A percentile compares a stretch with the other conserved stretches of the same genome.
phyloP scores from a whole-genome alignment of 768 basidiomycete species.

The Mycena metata region DNA sequence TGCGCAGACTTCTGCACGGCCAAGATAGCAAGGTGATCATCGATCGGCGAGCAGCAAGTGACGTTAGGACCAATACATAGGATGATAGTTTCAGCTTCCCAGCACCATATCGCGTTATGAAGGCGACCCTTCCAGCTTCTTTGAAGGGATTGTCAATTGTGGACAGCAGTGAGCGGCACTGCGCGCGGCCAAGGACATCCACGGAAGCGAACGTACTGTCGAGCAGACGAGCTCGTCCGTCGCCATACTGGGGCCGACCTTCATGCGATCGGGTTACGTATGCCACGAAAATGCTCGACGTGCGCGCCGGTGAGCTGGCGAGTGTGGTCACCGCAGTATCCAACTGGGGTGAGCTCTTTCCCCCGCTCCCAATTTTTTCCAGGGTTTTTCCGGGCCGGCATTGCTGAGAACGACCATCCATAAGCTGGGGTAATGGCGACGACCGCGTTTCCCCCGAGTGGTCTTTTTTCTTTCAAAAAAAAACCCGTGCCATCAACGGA shows the following conservation, averaged over 20 bases:
- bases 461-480: too few species aligned
- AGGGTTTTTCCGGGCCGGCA: too few species aligned
- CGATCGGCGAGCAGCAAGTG: conserved; percentile 63
- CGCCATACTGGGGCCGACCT: conserved; percentile 92
- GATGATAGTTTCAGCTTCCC: conserved; percentile 67
- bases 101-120: conserved; percentile 96
- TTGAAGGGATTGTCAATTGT: conserved; percentile 90
- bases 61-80: too few species aligned
- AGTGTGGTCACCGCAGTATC: conserved; percentile 98
- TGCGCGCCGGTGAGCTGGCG: conserved; percentile 93
- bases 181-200: background rate
- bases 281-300: conserved; percentile 94
- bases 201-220: conserved; percentile 67
- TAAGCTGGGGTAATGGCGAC: too few species aligned
- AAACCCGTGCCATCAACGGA: too few species aligned
- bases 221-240: conserved; percentile 83
- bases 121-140: conserved; percentile 85
- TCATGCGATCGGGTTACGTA: conserved; percentile 94
- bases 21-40: conserved; percentile 79
- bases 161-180: background rate
- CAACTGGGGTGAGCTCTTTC: too few species aligned
- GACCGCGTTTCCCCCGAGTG: too few species aligned
- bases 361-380: too few species aligned
- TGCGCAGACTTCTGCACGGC: conserved; percentile 86
- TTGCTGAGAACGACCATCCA: too few species aligned